Evolutionary conservation across 1,284 basidiomycete genomes (phyloP).

Genomic region (Ustilago vetiveriae): DNA sequence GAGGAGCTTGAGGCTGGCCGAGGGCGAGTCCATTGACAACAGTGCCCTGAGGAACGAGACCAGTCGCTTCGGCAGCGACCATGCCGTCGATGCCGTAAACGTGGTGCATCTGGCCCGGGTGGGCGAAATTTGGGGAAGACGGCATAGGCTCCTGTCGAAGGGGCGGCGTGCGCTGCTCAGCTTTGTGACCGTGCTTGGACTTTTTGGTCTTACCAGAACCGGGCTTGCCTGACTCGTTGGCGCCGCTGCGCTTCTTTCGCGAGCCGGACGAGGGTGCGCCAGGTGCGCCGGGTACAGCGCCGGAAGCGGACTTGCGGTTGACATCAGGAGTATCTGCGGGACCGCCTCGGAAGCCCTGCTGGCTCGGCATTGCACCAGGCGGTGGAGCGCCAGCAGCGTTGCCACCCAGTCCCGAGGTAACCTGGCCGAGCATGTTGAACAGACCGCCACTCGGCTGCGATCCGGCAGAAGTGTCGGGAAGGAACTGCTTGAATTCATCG

Average conservation of each 20-base stretch:
- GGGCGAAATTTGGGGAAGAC: constrained; percentile 38
- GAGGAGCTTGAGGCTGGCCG: constrained; percentile 67
- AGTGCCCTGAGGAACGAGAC: constrained; percentile 46
- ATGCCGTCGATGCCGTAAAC: constrained; percentile 59
- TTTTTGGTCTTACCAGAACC: constrained; percentile 57
- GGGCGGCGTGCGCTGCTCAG: constrained; percentile 46
- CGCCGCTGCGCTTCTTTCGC: constrained; percentile 55
- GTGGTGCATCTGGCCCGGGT: constrained; percentile 47
- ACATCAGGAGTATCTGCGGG: constrained; percentile 63
- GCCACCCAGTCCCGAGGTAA: constrained; percentile 61
- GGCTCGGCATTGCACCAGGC: constrained; percentile 32
- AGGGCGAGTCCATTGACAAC: constrained; percentile 48
- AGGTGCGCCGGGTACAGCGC: constrained; percentile 71
- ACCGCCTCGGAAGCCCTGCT: constrained; percentile 46
- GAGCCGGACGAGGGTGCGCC: constrained; percentile 29
- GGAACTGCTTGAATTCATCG: constrained; percentile 94
- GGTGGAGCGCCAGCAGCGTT: constrained; percentile 17
- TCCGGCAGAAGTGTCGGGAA: constrained; percentile 75
- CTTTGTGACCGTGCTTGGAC: constrained; percentile 59
- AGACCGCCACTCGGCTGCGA: constrained; percentile 63
- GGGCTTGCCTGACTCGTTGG: constrained; percentile 41
- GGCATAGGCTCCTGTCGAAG: constrained; percentile 43
- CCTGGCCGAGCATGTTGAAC: constrained; percentile 68
- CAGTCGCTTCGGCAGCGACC: constrained; percentile 49
- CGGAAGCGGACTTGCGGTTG: constrained; percentile 72